Evolutionary conservation across 306 rosid species (phyloP).

Genomic region (Quercus dentata): DNA sequence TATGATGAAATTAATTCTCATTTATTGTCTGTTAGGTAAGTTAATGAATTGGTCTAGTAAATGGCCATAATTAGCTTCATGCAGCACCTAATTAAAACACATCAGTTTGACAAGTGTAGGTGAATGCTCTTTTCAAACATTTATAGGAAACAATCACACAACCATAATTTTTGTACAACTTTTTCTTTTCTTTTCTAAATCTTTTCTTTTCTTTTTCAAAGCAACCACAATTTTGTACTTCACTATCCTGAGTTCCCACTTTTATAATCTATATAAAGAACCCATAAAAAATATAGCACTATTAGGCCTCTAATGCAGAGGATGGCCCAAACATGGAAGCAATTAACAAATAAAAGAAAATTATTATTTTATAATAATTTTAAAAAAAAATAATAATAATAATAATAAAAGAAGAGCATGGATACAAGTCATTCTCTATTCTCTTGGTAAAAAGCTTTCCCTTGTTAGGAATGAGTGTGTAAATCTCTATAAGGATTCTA

Average conservation of each 20-base stretch:
- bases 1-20: slow-evolving; percentile 34
- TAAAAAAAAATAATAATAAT: too few species aligned
- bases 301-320: neutral
- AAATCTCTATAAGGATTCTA: too few species aligned
- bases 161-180: slow-evolving; percentile 10
- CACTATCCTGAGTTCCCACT: neutral
- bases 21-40: slow-evolving; percentile 43
- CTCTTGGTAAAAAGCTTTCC: slow-evolving; percentile 5
- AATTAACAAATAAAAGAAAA: neutral
- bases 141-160: slow-evolving; percentile 23
- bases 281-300: neutral
- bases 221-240: neutral
- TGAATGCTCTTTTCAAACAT: slow-evolving; percentile 50
- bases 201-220: too few species aligned
- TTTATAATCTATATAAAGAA: neutral
- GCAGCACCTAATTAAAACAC: slow-evolving; percentile 49
- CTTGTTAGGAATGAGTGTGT: neutral
- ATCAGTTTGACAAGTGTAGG: slow-evolving; percentile 41
- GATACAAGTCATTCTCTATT: slow-evolving; percentile 4
- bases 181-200: too few species aligned
- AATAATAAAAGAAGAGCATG: neutral
- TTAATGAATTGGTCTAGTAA: slow-evolving; percentile 48
- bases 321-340: neutral
- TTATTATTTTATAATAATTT: too few species aligned
- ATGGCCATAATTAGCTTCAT: slow-evolving; percentile 46